Evolutionary conservation across 106 monocot species (phyloP), one percentile per base, ranked within the genome.

Genomic region (Platanthera zijinensis): DNA sequence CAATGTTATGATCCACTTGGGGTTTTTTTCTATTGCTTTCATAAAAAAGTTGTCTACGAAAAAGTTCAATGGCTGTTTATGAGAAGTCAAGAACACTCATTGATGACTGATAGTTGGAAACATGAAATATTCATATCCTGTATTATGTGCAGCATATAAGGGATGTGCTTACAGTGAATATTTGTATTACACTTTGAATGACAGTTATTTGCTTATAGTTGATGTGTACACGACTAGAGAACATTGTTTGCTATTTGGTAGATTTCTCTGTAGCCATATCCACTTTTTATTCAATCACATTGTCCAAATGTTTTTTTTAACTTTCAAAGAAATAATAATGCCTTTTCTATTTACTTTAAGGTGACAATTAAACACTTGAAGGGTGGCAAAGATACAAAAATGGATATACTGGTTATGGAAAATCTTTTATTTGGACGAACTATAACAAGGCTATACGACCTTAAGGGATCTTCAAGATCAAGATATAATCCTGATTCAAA

Each of bases 391-490:
- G 99, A 94, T 53, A 63, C 72, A 28, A 99, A 80, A 82, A 99
- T 94, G 79, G 94, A 99, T 76, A 85, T 99, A 5, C 77, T 99
- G 72, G 92, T 94, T 18, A 99, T 99, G 94, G 99, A 99, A 76
- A 99, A 94, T 85, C 92, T 99, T 76, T 75, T 99, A 64, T 94
- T 87, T 84, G 86, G 81, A 52, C 71, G 87, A 46, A 85, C 80
- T 61, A 62, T 99, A 45, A 87, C 81, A 67, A 90, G 90, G 74
- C 12, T 94, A 47, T 99, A 99, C 78, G 99, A 99, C 61, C 85
- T 99, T 15, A 99, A 99, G 76, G 99, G 99, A 30, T 99, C 99
- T 50, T 86, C 83, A 73, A 85, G 92, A 15, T 94, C 99, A 80
- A 79, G 94, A 19, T 99, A 94, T 76, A 94, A 94, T 81, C 84